Percentiles rank a stretch among this genome's conserved stretches.
Evolutionary conservation across 2,329 filamentous ascomycete genomes (phyloP).

Genomic region (Rugonectria rugulosa): DNA sequence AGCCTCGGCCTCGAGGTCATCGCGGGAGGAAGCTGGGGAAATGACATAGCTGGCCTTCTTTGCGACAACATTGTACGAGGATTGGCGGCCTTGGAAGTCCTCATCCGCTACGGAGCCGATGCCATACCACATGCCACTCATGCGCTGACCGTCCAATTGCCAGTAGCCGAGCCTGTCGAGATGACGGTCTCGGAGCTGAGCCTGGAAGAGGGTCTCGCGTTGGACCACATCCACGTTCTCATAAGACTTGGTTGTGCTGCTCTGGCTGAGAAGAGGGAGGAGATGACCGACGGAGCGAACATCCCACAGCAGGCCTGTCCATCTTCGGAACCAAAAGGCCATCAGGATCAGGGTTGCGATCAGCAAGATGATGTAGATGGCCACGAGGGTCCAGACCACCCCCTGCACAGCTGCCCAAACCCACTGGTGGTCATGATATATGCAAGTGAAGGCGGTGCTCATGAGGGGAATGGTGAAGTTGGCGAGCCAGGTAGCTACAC

Average conservation of each 20-base stretch:
- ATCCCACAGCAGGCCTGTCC: constrained; percentile 87
- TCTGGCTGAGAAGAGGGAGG: constrained; percentile 78
- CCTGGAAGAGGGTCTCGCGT: constrained; percentile 59
- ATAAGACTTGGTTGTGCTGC: constrained; percentile 80
- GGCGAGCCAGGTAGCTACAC: constrained; percentile 77
- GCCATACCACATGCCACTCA: constrained; percentile 77
- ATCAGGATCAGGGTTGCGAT: constrained; percentile 61
- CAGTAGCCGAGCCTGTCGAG: constrained; percentile 86
- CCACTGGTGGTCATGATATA: constrained; percentile 68
- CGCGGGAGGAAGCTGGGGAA: constrained; percentile 42
- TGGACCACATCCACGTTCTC: constrained; percentile 67
- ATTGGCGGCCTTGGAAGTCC: constrained; percentile 27
- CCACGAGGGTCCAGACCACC: constrained; percentile 80
- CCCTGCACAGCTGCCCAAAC: constrained; percentile 81
- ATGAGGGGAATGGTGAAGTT: constrained; percentile 84
- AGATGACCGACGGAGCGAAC: constrained; percentile 82
- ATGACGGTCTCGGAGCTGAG: constrained; percentile 62
- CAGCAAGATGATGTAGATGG: constrained; percentile 73
- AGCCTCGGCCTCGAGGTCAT: constrained; percentile 38
- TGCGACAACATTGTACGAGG: constrained; percentile 35
- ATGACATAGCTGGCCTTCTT: constrained; percentile 42
- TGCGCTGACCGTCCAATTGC: constrained; percentile 69
- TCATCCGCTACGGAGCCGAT: constrained; percentile 64
- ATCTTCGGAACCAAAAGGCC: constrained; percentile 68
- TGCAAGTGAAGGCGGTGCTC: constrained; percentile 75